Evolutionary conservation across 2,329 filamentous ascomycete species (phyloP).

Genomic region (Penicillium verrucosum): DNA sequence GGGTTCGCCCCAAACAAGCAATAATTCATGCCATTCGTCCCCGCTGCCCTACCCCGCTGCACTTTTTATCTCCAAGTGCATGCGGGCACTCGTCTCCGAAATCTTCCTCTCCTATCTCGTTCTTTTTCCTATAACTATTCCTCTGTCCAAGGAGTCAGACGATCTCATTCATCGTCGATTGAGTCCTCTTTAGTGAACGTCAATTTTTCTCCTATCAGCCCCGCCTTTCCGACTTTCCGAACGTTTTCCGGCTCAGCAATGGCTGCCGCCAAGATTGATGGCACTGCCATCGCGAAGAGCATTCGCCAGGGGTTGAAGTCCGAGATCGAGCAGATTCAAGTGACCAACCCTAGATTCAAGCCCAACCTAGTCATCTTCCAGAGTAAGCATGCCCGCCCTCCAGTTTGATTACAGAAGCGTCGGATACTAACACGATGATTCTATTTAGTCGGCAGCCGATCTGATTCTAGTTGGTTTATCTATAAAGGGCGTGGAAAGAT

Average conservation of each 20-base stretch:
- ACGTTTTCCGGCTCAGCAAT: constrained; percentile 62
- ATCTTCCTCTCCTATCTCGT: constrained; percentile 13
- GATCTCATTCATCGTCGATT: constrained; percentile 15
- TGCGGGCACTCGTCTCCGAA: constrained; percentile 20
- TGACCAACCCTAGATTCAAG: constrained; percentile 79
- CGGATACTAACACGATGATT: constrained; percentile 5
- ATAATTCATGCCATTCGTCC: constrained; percentile 26
- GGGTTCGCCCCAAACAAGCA: constrained; percentile 25
- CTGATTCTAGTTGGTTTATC: constrained; percentile 73
- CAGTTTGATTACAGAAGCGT: not conserved
- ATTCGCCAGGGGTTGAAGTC: constrained; percentile 78
- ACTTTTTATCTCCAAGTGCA: constrained; percentile 21
- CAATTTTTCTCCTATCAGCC: constrained; percentile 17
- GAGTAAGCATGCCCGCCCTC: constrained; percentile 53
- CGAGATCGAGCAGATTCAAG: constrained; percentile 79
- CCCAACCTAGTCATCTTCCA: constrained; percentile 93
- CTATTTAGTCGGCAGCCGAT: constrained; percentile 75
- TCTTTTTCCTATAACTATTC: constrained; percentile 4
- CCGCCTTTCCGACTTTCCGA: constrained; percentile 19
- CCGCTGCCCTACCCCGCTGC: constrained; percentile 25
- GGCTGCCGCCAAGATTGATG: constrained; percentile 89
- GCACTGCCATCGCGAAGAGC: constrained; percentile 87
- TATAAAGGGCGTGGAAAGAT: constrained; percentile 12
- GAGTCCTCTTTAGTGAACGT: constrained; percentile 13
- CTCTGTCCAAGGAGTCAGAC: constrained; percentile 18